These are phyloP conservation scores for Chaetomiaceae sp. DNA, from an alignment of 2,329 filamentous ascomycete genomes.

Conservation along the genomic window DNA sequence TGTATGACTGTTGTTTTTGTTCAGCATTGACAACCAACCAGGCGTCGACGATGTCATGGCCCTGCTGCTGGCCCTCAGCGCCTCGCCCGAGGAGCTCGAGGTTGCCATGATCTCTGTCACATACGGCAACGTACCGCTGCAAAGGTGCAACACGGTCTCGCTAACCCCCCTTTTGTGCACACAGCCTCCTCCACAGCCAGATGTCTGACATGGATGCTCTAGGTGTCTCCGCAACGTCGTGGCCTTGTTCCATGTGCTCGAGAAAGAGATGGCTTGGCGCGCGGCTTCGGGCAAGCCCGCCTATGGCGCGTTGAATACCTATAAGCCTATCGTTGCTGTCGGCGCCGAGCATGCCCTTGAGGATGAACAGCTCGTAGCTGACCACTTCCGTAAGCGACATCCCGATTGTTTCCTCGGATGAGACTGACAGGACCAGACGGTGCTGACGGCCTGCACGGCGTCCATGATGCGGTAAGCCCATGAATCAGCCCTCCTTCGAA, in stretches of 20 bases:
- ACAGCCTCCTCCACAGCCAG: too few relatives aligned
- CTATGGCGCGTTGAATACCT: slow-evolving; percentile 66
- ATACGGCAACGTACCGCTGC: slow-evolving; percentile 87
- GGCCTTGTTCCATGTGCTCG: slow-evolving; percentile 85
- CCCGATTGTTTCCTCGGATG: not conserved
- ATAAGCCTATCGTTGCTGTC: slow-evolving; percentile 79
- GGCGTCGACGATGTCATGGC: slow-evolving; percentile 91
- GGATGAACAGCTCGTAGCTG: slow-evolving; percentile 72
- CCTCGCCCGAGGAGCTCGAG: slow-evolving; percentile 78
- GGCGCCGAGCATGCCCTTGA: slow-evolving; percentile 82
- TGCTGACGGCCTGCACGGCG: slow-evolving; percentile 69
- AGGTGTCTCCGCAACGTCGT: slow-evolving; percentile 87
- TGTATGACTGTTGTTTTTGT: not conserved
- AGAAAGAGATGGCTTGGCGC: slow-evolving; percentile 84
- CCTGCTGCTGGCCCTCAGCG: slow-evolving; percentile 78
- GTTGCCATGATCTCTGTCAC: slow-evolving; percentile 82
- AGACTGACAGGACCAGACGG: slow-evolving; percentile 52
- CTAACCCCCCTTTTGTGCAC: not conserved
- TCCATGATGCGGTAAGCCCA: slow-evolving; percentile 55
- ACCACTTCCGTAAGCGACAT: slow-evolving; percentile 70
- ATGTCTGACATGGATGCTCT: slow-evolving; percentile 12
- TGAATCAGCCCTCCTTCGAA: not conserved
- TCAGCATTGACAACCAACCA: slow-evolving; percentile 28
- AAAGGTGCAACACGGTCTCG: slow-evolving; percentile 54
- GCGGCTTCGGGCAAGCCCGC: slow-evolving; percentile 62